Evolutionary conservation across 805 yeast genomes (phyloP).

Genomic region (Candida quercuum): DNA sequence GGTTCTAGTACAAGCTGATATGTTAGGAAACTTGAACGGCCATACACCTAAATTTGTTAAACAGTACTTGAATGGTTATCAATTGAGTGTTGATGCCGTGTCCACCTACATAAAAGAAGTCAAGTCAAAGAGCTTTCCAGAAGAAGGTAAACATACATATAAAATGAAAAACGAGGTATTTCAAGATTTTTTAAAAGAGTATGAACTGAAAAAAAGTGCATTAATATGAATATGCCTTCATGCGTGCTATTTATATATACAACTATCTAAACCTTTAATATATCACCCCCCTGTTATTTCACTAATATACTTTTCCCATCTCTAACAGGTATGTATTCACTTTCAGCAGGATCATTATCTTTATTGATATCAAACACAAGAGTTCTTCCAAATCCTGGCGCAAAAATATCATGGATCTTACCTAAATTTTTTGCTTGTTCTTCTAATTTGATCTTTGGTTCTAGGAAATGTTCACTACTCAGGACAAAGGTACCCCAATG

Average conservation of each 20-base stretch:
- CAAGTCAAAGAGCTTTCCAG: conserved; percentile 51
- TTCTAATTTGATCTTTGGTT: conserved; percentile 63
- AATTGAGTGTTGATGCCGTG: conserved; percentile 46
- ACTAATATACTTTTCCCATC: conserved; percentile 27
- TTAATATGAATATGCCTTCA: too few species aligned
- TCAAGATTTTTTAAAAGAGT: conserved; percentile 32
- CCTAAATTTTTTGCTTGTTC: conserved; percentile 39
- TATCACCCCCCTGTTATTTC: too few species aligned
- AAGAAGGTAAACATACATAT: conserved; percentile 54
- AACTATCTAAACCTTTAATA: background rate
- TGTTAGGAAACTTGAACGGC: conserved; percentile 66
- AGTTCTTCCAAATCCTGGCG: conserved; percentile 77
- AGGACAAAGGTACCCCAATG: conserved; percentile 96
- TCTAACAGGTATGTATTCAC: conserved; percentile 20
- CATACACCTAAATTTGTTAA: conserved; percentile 71
- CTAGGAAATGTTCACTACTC: conserved; percentile 82
- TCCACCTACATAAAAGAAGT: conserved; percentile 57
- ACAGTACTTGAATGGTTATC: conserved; percentile 49
- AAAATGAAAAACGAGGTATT: conserved; percentile 61
- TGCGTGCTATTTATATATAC: background rate
- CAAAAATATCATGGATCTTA: conserved; percentile 38
- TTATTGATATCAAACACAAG: conserved; percentile 35
- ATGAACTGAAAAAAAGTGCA: too few species aligned
- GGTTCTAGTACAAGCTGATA: conserved; percentile 81
- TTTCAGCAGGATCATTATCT: conserved; percentile 6